These are phyloP conservation scores for Aspergillus vadensis DNA, from an alignment of 2,329 filamentous ascomycete species.

Conservation along the genomic window DNA sequence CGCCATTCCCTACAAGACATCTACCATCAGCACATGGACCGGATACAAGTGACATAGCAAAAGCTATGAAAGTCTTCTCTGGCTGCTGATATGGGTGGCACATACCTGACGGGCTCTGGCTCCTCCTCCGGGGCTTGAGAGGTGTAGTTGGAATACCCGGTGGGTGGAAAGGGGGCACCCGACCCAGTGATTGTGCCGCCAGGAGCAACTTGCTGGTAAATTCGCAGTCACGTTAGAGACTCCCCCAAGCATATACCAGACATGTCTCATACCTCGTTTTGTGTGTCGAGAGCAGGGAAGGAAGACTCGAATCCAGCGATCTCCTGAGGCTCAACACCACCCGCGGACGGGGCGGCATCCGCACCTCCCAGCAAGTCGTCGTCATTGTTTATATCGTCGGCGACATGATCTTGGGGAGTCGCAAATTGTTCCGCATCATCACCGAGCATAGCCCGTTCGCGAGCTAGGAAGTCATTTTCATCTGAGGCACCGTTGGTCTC, in stretches of 20 bases:
- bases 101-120: constrained; percentile 75
- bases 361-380: constrained; percentile 72
- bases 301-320: constrained; percentile 77
- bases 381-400: constrained; percentile 62
- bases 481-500: constrained; percentile 51
- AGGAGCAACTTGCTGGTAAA: constrained; percentile 66
- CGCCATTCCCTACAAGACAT: constrained; percentile 70
- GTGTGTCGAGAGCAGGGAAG: constrained; percentile 79
- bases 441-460: constrained; percentile 86
- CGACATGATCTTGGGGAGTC: constrained; percentile 66
- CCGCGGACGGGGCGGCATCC: constrained; percentile 28
- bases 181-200: constrained; percentile 79
- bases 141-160: constrained; percentile 53
- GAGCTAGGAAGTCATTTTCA: constrained; percentile 81
- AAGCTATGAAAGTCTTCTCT: not conserved
- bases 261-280: constrained; percentile 64
- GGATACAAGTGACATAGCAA: not conserved
- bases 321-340: constrained; percentile 33
- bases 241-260: not conserved
- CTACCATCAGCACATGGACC: not conserved
- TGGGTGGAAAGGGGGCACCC: constrained; percentile 57
- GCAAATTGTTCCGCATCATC: constrained; percentile 92
- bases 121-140: constrained; percentile 72
- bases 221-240: constrained; percentile 17
- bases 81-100: not conserved